Base-by-base conservation (phyloP, 352 stramenopile species). In the Pythium coloratum region DNA sequence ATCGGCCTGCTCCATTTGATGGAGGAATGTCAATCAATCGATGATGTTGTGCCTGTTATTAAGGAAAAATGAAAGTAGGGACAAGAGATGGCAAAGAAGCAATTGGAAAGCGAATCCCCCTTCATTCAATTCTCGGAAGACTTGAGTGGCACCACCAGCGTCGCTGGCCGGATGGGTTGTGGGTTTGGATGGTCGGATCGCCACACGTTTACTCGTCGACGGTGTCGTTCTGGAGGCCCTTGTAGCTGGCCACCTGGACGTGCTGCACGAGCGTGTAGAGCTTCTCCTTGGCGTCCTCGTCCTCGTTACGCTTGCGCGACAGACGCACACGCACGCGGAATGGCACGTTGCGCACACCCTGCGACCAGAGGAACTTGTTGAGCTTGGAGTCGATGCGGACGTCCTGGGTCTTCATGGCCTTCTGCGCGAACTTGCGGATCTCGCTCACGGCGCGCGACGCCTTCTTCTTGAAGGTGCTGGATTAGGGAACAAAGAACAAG, bases 221-320 rank as follows among this genome's bases (percentile, higher is more conserved):
- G 70, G 89, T 98, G 74, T 99, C 96, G 76, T 97, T 99, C 81
- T 97, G 83, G 74, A 99, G 88, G 72, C 95, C 96, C 87, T 99
- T 99, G 91, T 98, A 99, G 69, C 69, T 80, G 42, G 83, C 88
- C 68, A 99, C 96, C 77, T 98, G 84, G 64, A 99, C 96, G 78
- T 99, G 89, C 86, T 99, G 93, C 69, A 99, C 97, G 61, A 99
- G 92, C 76, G 97, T 99, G 95, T 99, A 99, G 64, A 99, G 90
- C 87, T 99, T 99, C 86, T 99, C 97, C 67, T 98, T 97, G 73
- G 97, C 96, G 64, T 99, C 97, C 78, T 99, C 97, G 72, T 99
- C 97, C 76, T 99, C 97, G 86, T 99, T 99, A 77, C 96, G 91
- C 93, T 99, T 99, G 86, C 98, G 95, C 66, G 88, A 97, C 47